These are phyloP conservation scores for Pichia californica DNA, from an alignment of 805 yeast species.

Conservation along the genomic window DNA sequence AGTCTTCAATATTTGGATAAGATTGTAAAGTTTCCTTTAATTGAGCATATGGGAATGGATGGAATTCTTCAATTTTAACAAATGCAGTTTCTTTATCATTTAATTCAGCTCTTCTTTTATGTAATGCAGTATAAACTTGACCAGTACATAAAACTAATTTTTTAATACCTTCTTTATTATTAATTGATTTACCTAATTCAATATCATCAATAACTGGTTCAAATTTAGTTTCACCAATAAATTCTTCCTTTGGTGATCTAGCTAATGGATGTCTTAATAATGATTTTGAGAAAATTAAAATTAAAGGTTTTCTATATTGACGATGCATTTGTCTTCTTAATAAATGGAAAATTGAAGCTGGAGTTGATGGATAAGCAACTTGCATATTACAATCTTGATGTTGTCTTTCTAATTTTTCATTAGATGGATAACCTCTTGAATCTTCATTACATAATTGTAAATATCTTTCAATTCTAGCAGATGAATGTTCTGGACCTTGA, in stretches of 20 bases:
- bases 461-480: conserved; percentile 96
- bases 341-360: conserved; percentile 93
- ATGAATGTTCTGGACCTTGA: conserved; percentile 99
- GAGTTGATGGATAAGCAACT: conserved; percentile 96
- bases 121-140: conserved; percentile 90
- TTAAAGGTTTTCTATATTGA: conserved; percentile 92
- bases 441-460: conserved; percentile 95
- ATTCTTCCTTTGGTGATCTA: conserved; percentile 74
- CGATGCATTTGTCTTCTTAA: conserved; percentile 99
- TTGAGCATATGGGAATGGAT: conserved; percentile 98
- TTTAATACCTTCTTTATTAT: conserved; percentile 75
- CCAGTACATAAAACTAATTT: conserved; percentile 82
- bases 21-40: conserved; percentile 74
- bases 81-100: conserved; percentile 82
- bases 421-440: conserved; percentile 86
- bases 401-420: conserved; percentile 86
- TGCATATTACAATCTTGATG: conserved; percentile 99
- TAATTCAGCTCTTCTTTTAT: conserved; percentile 76
- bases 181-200: conserved; percentile 75
- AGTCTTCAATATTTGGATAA: conserved; percentile 78
- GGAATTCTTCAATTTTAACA: conserved; percentile 86
- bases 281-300: conserved; percentile 84
- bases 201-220: conserved; percentile 93
- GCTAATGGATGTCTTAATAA: conserved; percentile 97
- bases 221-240: conserved; percentile 88